These are phyloP conservation scores for Diaporthe ilicicola DNA, from an alignment of 2,329 filamentous ascomycete species.

Conservation along the genomic window DNA sequence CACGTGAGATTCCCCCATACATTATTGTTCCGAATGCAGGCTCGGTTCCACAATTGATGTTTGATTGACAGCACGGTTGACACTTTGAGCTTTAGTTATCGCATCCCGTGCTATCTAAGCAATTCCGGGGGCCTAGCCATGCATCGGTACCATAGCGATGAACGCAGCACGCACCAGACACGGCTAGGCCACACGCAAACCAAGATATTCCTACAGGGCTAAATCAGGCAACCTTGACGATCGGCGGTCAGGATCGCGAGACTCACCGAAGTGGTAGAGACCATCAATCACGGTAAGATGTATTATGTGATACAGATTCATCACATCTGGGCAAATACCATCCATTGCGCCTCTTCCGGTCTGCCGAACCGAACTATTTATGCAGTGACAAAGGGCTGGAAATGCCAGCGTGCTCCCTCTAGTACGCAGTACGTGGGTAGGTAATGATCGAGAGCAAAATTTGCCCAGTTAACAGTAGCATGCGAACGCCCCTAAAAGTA, in stretches of 20 bases:
- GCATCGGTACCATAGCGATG: background rate
- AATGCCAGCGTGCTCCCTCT: background rate
- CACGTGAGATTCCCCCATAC: background rate
- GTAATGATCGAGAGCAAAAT: background rate
- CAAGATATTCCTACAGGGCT: background rate
- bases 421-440: background rate
- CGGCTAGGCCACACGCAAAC: background rate
- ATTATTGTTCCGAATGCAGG: background rate
- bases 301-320: conserved; percentile 5
- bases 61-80: background rate
- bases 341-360: background rate
- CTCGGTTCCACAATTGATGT: background rate
- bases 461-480: conserved; percentile 1
- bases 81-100: background rate
- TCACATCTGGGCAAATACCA: background rate
- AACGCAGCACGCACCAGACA: background rate
- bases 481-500: background rate
- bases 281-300: background rate
- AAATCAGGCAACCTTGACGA: background rate
- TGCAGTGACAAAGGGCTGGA: background rate
- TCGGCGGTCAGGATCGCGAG: background rate
- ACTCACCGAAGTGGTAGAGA: background rate
- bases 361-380: background rate
- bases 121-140: background rate
- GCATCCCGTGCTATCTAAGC: background rate